Evolutionary conservation across 345 rosid species (phyloP).

Genomic region (Gossypium thurberi): DNA sequence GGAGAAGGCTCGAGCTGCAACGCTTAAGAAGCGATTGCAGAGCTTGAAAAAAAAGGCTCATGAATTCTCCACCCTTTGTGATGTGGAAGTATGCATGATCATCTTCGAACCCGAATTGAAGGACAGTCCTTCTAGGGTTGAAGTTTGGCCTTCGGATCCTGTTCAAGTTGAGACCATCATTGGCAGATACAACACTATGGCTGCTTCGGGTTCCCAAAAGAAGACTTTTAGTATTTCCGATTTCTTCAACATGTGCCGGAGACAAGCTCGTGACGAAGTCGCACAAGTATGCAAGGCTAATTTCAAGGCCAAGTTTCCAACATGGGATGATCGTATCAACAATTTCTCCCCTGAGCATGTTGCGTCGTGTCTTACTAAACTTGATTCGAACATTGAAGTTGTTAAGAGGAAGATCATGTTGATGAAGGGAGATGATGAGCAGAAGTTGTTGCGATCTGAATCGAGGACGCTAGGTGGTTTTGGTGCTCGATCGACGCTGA

Average conservation of each 20-base stretch:
- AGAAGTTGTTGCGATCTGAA: neutral
- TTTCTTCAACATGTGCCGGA: neutral
- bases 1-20: conserved; percentile 1
- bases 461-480: neutral
- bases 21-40: neutral
- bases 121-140: neutral
- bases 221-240: neutral
- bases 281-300: neutral
- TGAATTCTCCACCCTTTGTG: conserved; percentile 9
- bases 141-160: conserved; percentile 9
- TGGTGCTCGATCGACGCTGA: neutral
- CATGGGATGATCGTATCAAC: conserved; percentile 12
- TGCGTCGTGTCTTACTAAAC: neutral
- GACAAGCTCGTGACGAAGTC: neutral
- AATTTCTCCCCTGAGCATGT: neutral
- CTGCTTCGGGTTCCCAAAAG: neutral
- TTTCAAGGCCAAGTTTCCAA: conserved; percentile 4
- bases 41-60: conserved; percentile 8
- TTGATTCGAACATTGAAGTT: conserved; percentile 2
- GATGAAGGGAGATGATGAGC: neutral
- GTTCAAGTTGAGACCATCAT: neutral
- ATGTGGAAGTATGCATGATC: conserved; percentile 6
- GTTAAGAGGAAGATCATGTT: neutral
- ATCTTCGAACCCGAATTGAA: neutral
- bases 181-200: neutral